phyloP scores from a whole-genome alignment of 495 filamentous ascomycete species.

The Penicillium turbatum region DNA sequence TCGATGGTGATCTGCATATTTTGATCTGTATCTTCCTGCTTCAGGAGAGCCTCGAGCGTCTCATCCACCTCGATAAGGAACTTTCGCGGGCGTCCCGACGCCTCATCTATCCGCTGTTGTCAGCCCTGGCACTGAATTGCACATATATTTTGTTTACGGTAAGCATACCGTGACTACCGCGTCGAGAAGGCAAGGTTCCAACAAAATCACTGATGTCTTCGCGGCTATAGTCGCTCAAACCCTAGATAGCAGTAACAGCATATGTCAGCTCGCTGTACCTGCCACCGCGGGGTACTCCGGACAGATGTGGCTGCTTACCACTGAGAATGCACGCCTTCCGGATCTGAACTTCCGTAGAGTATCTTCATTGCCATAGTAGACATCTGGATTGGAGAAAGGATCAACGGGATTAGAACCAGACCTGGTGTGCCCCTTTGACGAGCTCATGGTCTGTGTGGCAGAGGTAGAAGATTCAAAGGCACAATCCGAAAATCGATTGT shows the following conservation, averaged over 20 bases:
- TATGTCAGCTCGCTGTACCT: slow-evolving; percentile 12
- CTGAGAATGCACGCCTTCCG: slow-evolving; percentile 44
- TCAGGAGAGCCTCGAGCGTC: slow-evolving; percentile 65
- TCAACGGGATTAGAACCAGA: slow-evolving; percentile 37
- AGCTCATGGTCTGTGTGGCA: slow-evolving; percentile 29
- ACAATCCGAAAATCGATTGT: slow-evolving; percentile 16
- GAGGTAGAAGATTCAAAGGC: background rate
- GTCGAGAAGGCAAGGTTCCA: slow-evolving; percentile 33
- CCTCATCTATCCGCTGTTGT: slow-evolving; percentile 42
- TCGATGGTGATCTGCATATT: slow-evolving; percentile 98
- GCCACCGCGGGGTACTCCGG: slow-evolving; percentile 13
- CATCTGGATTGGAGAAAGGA: slow-evolving; percentile 44
- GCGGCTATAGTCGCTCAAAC: slow-evolving; percentile 34
- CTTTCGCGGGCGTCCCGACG: slow-evolving; percentile 51
- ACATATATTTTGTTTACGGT: background rate
- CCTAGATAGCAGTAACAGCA: slow-evolving; percentile 23
- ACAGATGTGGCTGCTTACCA: slow-evolving; percentile 39
- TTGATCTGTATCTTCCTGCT: slow-evolving; percentile 81
- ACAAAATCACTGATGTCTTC: slow-evolving; percentile 35
- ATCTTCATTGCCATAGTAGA: slow-evolving; percentile 49
- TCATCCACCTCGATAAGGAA: slow-evolving; percentile 75
- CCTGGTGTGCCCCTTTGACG: slow-evolving; percentile 28
- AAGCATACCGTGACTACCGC: slow-evolving; percentile 47
- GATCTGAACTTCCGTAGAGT: slow-evolving; percentile 29
- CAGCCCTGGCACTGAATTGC: slow-evolving; percentile 1